Evolutionary conservation across 139 green algal species (phyloP), one percentile per base, ranked within the genome.

Genomic region (Pleodorina starrii): DNA sequence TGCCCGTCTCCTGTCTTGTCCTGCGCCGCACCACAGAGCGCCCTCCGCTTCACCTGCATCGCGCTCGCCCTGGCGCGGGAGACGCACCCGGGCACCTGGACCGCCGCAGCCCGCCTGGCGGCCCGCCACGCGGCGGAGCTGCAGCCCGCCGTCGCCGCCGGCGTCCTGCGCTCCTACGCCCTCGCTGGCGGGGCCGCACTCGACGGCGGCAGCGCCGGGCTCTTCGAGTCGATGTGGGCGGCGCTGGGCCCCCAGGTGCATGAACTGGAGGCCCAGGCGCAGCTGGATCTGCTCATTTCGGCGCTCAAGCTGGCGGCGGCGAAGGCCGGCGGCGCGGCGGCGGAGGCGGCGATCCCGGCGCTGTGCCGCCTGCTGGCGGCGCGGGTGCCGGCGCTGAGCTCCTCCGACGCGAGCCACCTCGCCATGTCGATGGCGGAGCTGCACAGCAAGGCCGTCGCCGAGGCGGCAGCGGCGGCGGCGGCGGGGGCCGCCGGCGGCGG

Each of bases 41-140:
- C 60, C n/a, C 43, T 87, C 0, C 81, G 81, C 2, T 27, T 48
- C 60, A 78, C 63, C 42, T 73, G 50, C 63, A 77, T 76, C 54
- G 81, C 81, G 5, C 81, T 87, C 11, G 19, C 32, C 17, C n/a
- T 78, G 29, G 60, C 63, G 4, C 60, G 25, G 0, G 81, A 87
- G 12, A 38, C 42, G 25, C 60, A 77, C 59, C 10, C 63, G 3
- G 81, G 60, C n/a, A 48, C 43, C 60, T 87, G 81, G 81, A 42
- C 42, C 43, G 81, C 81, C 29, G 60, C 81, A 27, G 60, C 43
- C 1, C 81, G 81, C 29, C 81, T 87, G 14, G 42, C 81, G 1
- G 81, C 81, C n/a, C 81, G 81, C 81, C 81, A 87, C 63, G 81
- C 81, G 14, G 81, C 11, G 2, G 81, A 87, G 40, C 81, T 87